phyloP scores from a whole-genome alignment of 1,139 yeast genomes.

The Kodamaea sp. region DNA sequence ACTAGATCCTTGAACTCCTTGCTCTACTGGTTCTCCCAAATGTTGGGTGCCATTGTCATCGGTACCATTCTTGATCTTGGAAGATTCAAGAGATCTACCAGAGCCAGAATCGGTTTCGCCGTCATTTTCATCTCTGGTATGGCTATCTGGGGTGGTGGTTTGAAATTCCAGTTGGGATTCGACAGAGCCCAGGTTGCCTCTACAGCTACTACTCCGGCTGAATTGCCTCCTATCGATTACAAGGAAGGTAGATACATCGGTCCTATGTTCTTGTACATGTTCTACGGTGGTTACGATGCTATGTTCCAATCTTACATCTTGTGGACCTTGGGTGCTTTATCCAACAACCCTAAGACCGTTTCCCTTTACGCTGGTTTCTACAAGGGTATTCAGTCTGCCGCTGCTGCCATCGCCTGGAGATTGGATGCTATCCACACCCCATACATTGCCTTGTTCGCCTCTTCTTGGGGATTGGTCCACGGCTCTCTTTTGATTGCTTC shows the following conservation, averaged over 20 bases:
- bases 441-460: slow-evolving; percentile 49
- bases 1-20: slow-evolving; percentile 62
- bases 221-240: slow-evolving; percentile 42
- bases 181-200: slow-evolving; percentile 39
- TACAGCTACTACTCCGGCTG: slow-evolving; percentile 10
- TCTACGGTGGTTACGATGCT: slow-evolving; percentile 61
- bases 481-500: slow-evolving; percentile 43
- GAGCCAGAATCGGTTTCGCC: slow-evolving; percentile 51
- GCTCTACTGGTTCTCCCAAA: slow-evolving; percentile 62
- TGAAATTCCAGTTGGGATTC: slow-evolving; percentile 48
- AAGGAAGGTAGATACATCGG: slow-evolving; percentile 50
- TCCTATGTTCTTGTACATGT: slow-evolving; percentile 61
- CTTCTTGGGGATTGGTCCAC: slow-evolving; percentile 57
- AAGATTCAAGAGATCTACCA: slow-evolving; percentile 38
- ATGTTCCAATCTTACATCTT: slow-evolving; percentile 57
- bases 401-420: slow-evolving; percentile 64
- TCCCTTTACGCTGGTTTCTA: slow-evolving; percentile 64
- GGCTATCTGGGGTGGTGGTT: slow-evolving; percentile 66
- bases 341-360: slow-evolving; percentile 56
- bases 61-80: slow-evolving; percentile 51
- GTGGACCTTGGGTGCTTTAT: slow-evolving; percentile 60
- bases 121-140: slow-evolving; percentile 43
- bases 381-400: slow-evolving; percentile 65
- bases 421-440: slow-evolving; percentile 48
- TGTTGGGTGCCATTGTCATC: slow-evolving; percentile 54